Percentiles rank a stretch among this genome's conserved stretches.
phyloP scores from a whole-genome alignment of 306 rosid species.

The Psophocarpus tetragonolobus region DNA sequence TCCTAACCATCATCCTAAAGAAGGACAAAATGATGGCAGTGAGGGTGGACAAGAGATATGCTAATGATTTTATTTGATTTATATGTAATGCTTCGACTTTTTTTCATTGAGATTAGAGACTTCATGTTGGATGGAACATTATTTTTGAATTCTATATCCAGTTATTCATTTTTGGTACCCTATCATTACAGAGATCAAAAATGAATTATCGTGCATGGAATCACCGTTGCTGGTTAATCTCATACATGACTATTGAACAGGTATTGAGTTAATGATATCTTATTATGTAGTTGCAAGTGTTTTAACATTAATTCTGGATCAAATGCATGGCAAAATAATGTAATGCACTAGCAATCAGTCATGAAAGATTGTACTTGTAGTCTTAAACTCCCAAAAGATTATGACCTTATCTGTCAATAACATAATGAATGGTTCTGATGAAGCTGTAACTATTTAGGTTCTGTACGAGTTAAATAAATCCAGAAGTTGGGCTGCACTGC shows the following conservation, averaged over 20 bases:
- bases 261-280: conserved; percentile 36
- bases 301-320: not conserved
- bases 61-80: conserved; percentile 21
- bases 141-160: conserved; percentile 24
- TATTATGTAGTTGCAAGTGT: not conserved
- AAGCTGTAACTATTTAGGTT: conserved; percentile 50
- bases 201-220: conserved; percentile 98
- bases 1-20: not conserved
- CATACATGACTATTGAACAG: conserved; percentile 70
- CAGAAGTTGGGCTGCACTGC: conserved; percentile 77
- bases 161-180: conserved; percentile 20
- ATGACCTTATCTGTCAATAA: not conserved
- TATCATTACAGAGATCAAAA: conserved; percentile 68
- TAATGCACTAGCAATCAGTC: not conserved
- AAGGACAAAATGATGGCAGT: not conserved
- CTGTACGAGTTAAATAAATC: conserved; percentile 62
- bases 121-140: not conserved
- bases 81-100: conserved; percentile 6
- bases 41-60: not conserved
- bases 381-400: not conserved
- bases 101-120: not conserved
- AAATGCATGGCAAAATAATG: not conserved
- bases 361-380: not conserved
- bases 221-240: conserved; percentile 83
- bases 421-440: conserved; percentile 6